Conservation (phyloP, 768 basidiomycete genomes). For the Russula brevipes region DNA sequence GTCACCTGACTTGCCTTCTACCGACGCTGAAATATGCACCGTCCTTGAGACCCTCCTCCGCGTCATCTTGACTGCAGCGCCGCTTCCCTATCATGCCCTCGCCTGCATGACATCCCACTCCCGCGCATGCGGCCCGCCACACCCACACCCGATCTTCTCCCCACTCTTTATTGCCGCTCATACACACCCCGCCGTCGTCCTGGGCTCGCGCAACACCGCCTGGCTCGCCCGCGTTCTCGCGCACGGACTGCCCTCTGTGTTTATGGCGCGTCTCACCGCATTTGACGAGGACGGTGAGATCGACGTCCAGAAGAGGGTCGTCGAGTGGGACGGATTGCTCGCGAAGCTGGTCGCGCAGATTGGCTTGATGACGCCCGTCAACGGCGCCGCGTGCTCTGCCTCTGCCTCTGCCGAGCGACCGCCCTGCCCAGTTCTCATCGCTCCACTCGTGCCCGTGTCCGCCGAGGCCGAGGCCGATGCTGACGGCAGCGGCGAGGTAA, state of each 20-base stretch:
- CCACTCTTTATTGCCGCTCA: slow-evolving; percentile 33
- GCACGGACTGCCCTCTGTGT: slow-evolving; percentile 34
- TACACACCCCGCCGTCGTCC: slow-evolving; percentile 10
- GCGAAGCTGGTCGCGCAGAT: slow-evolving; percentile 41
- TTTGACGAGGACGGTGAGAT: slow-evolving; percentile 28
- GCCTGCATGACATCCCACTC: slow-evolving; percentile 13
- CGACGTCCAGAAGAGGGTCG: slow-evolving; percentile 26
- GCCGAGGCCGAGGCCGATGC: neutral
- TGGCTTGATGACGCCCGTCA: slow-evolving; percentile 34
- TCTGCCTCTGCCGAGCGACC: neutral
- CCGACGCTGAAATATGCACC: slow-evolving; percentile 22
- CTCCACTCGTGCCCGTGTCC: neutral
- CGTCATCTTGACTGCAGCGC: slow-evolving; percentile 34
- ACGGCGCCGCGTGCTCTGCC: no score
- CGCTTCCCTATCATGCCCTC: slow-evolving; percentile 29
- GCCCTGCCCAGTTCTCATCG: neutral
- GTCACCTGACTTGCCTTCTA: neutral
- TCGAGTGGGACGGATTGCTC: slow-evolving; percentile 33
- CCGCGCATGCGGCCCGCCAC: neutral
- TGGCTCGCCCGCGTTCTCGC: slow-evolving; percentile 35
- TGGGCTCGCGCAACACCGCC: slow-evolving; percentile 31
- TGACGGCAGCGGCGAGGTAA: neutral
- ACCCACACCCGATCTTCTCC: slow-evolving; percentile 31
- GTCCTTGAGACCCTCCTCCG: slow-evolving; percentile 34
- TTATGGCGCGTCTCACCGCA: slow-evolving; percentile 21